phyloP scores from a whole-genome alignment of 164 flowering plant species.

The Echeveria elegans region DNA sequence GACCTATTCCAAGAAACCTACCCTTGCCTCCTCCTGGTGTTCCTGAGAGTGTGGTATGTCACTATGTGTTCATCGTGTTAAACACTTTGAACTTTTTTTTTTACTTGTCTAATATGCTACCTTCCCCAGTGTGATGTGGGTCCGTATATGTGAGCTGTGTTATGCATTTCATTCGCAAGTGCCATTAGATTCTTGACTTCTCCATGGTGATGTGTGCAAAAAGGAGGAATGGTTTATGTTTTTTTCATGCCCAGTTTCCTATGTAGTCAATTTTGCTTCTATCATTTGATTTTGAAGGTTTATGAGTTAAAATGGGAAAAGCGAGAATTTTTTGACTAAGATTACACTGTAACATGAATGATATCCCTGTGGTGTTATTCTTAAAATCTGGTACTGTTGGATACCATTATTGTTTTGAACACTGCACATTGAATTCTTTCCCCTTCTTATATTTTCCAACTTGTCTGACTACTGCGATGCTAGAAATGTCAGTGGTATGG shows the following conservation, averaged over 20 bases:
- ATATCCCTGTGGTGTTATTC: neutral
- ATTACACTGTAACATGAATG: neutral
- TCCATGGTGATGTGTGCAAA: neutral
- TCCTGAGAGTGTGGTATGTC: slow-evolving; percentile 98
- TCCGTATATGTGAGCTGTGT: neutral
- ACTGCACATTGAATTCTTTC: no score
- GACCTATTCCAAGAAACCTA: slow-evolving; percentile 71
- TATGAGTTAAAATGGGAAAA: neutral
- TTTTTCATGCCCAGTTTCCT: neutral
- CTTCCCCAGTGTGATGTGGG: neutral
- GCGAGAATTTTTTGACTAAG: neutral
- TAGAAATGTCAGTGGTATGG: no score
- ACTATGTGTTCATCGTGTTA: no score
- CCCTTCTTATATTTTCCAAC: no score
- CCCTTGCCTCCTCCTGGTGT: slow-evolving; percentile 92
- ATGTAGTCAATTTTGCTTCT: neutral
- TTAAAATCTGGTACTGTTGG: neutral
- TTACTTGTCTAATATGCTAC: neutral
- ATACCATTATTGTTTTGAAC: neutral
- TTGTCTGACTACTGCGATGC: no score
- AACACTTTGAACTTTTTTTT: neutral
- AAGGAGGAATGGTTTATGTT: neutral
- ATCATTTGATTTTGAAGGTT: neutral
- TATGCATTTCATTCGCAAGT: neutral
- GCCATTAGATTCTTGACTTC: neutral